Evolutionary conservation across 1,284 basidiomycete species (phyloP), one percentile per base, ranked within the genome.

Genomic region (Malassezia obtusa): DNA sequence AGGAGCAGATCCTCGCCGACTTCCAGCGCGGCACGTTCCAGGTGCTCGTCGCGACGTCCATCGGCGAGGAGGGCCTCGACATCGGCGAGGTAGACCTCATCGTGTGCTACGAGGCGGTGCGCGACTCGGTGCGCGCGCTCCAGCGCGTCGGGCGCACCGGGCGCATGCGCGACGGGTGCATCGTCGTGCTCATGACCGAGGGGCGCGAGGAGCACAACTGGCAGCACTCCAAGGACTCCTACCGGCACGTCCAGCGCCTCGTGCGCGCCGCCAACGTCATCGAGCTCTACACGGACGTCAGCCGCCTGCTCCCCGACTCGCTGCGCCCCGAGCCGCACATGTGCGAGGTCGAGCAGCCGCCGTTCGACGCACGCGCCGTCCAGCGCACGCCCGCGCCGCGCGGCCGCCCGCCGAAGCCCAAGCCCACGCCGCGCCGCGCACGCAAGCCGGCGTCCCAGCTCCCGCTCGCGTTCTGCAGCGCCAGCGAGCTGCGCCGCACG

Each of bases 31-130:
- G 89, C 28, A 84, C 84, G 52, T 89, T 82, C 75, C 96, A 98
- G 64, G 84, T 96, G 28, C 78, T 99, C 4, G 92, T 99, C 1
- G 86, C 92, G 0, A 98, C 94, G 0, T 94, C 87, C 3, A 90
- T 99, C 54, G 94, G 94, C 26, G 94, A 99, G 76, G 94, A 99
- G 75, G 94, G 94, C 58, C 79, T 99, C n/a, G 94, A 99, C 73
- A 98, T 99, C 53, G 94, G 94, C 41, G 91, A 95, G 68, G 85
- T 99, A n/a, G 94, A 99, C 73, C 79, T 92, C 69, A 94, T 95
- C 50, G 79, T 95, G 37, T 94, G 91, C 68, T 99, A 98, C 75
- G 94, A 99, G 65, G 85, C 91, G 33, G 88, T 91, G 65, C 95
- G 92, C 76, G 89, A 89, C 12, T 87, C 91, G 0, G 90, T 96